Percentiles rank a stretch among this genome's conserved stretches.
Evolutionary conservation across 352 stramenopile genomes (phyloP).

Genomic region (Phytophthora sp.): DNA sequence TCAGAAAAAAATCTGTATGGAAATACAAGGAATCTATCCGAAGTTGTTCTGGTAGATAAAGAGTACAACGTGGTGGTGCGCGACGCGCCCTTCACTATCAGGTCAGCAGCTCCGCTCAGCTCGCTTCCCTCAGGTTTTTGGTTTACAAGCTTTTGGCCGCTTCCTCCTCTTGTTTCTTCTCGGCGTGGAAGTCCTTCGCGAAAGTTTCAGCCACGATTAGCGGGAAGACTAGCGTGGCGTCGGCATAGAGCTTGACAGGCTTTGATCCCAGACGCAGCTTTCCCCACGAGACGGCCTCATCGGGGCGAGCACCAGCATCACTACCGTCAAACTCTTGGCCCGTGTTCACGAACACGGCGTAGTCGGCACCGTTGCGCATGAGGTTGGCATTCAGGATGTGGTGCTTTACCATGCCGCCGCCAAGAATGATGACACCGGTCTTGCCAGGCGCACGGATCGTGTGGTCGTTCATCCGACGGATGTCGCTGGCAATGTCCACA

Average conservation of each 20-base stretch:
- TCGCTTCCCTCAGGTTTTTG: constrained; percentile 15
- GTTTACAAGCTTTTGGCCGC: constrained; percentile 28
- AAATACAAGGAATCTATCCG: constrained; percentile 29
- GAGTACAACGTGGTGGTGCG: constrained; percentile 33
- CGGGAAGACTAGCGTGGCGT: constrained; percentile 99
- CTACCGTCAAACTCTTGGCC: constrained; percentile 98
- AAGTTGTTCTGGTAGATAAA: constrained; percentile 42
- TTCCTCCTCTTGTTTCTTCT: constrained; percentile 44
- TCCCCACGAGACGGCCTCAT: constrained; percentile 99
- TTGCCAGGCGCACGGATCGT: constrained; percentile 93
- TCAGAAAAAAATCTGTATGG: constrained; percentile 12
- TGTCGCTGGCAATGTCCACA: constrained; percentile 98
- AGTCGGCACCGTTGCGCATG: constrained; percentile 99
- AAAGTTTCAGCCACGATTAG: constrained; percentile 99
- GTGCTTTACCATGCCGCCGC: constrained; percentile 98
- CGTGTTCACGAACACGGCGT: constrained; percentile 99
- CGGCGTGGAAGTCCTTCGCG: constrained; percentile 92
- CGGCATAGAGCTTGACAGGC: constrained; percentile 97
- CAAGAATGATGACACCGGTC: constrained; percentile 98
- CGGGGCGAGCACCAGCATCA: constrained; percentile 96
- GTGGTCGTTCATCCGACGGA: constrained; percentile 98
- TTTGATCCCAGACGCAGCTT: constrained; percentile 96
- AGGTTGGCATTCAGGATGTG: constrained; percentile 99
- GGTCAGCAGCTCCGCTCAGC: constrained; percentile 26
- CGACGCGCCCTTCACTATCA: constrained; percentile 31